A percentile compares a stretch with the other conserved stretches of the same genome.
These are phyloP conservation scores for Piper betle DNA, from an alignment of 164 flowering plant genomes.

Conservation along the genomic window DNA sequence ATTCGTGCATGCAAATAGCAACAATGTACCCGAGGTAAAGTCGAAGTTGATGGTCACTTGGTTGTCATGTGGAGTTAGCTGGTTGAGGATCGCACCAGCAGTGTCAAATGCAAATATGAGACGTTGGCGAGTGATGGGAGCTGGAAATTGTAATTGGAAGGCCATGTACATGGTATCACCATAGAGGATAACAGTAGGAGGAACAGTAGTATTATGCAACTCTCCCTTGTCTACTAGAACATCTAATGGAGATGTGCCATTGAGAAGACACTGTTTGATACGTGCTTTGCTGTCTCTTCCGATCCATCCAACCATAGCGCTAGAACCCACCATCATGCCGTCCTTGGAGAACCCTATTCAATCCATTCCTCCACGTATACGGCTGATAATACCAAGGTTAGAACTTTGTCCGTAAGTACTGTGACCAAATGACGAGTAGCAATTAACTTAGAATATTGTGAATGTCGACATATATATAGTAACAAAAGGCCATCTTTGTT, in stretches of 20 bases:
- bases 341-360: constrained; percentile 70
- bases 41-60: constrained; percentile 41
- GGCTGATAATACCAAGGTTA: constrained; percentile 61
- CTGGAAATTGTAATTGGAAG: constrained; percentile 48
- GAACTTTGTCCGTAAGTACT: constrained; percentile 45
- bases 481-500: too few species aligned
- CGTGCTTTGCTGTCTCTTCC: constrained; percentile 28
- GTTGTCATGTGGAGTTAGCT: constrained; percentile 48
- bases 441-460: too few species aligned
- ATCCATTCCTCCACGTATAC: constrained; percentile 77
- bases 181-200: constrained; percentile 40
- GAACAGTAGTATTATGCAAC: constrained; percentile 39
- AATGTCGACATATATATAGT: too few species aligned
- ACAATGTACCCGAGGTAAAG: constrained; percentile 47
- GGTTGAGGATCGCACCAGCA: constrained; percentile 28
- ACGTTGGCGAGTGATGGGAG: constrained; percentile 22
- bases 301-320: constrained; percentile 90
- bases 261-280: constrained; percentile 47
- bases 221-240: constrained; percentile 56
- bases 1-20: not conserved
- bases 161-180: constrained; percentile 66
- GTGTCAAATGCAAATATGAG: constrained; percentile 52
- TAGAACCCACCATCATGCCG: constrained; percentile 77
- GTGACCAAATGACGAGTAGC: too few species aligned
- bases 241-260: constrained; percentile 24